Evolutionary conservation across 176 grass and related monocot genomes (phyloP), one percentile per base, ranked within the genome.

Genomic region (Tillandsia fasciculata): DNA sequence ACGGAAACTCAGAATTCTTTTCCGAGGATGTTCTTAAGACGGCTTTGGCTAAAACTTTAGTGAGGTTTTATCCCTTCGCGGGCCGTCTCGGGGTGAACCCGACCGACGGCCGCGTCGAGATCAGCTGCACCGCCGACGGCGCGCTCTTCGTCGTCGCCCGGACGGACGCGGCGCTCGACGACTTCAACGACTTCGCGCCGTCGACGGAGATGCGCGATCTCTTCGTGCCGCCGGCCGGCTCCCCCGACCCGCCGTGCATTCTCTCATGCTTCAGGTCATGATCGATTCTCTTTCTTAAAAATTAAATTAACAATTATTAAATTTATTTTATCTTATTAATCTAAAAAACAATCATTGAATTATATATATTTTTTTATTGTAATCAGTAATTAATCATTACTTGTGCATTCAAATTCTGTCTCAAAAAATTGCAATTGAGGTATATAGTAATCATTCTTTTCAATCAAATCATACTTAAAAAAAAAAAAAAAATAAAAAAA

Each of bases 51-150:
- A 68, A 12, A 11, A 66, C 74, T 54, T 70, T 91, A 0, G 84
- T 87, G 26, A 77, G 63, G 26, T 87, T 87, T 64, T 81, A 87
- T 69, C 88, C 88, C 0, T 78, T 91, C 18, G 88, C 80, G 12
- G 88, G 88, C 8, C 77, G 88, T 9, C 88, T 91, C 1, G 63
- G 23, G 48, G 48, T 10, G 0, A 73, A 15, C 26, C 0, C n/a
- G 12, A 3, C 7, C 4, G 61, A 73, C 26, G 80, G 84, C 7
- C 74, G 84, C 18, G 26, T 52, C 1, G 84, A 91, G 81, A 76
- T 87, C 67, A 66, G 81, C 48, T 91, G 84, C 70, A 78, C 49
- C 17, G 74, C 11, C 9, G 74, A 76, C 63, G 88, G 88, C 9
- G 84, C 67, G 51, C 80, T 91, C 33, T 83, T 91, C 12, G 77